Evolutionary conservation across 768 basidiomycete species (phyloP), one percentile per base, ranked within the genome.

Genomic region (Aureoboletus auriporus): DNA sequence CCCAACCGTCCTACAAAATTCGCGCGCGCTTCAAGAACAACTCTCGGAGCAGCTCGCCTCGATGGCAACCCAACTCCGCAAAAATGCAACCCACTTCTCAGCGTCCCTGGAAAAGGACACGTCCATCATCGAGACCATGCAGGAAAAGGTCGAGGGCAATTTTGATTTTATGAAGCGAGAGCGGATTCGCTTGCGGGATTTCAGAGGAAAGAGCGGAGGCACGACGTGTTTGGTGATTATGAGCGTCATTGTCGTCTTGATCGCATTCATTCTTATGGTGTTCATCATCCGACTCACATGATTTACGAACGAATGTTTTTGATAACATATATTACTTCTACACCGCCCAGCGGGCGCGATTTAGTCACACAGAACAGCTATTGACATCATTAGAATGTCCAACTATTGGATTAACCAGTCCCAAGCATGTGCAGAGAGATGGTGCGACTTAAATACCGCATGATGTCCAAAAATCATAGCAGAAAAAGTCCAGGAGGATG

Each of bases 51-150:
- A 90, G 58, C 79, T 94, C 23, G 83, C 82, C 1, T 66, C 80
- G 47, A 97, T 98, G 94, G 91, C 92, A 1, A 73, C 82, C 9
- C 91, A 93, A 62, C 80, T 98, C 42, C 89, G 88, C 58, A 75
- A 80, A 20, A 95, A 95, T 55, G 84, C 92, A 0, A 63, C 84
- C 0, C 82, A 91, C 57, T 94, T 97, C 62, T 78, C 86, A 5
- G 73, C 75, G 5, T 73, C 82, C 10, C 71, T 98, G 1, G 82
- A 72, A 36, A 83, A 83, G 47, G 94, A 97, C 65, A 81, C 86
- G 57, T 72, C 73, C 0, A 75, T 93, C 8, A 64, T 96, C 2
- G 79, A 81, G 28, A 71, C 74, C 9, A 79, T 89, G 11, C 76
- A 84, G 53, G 73, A 76, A 56, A 88, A 89, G 65, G 59, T 98